Evolutionary conservation across 768 basidiomycete species (phyloP).

Genomic region (Hygrocybe punicea): DNA sequence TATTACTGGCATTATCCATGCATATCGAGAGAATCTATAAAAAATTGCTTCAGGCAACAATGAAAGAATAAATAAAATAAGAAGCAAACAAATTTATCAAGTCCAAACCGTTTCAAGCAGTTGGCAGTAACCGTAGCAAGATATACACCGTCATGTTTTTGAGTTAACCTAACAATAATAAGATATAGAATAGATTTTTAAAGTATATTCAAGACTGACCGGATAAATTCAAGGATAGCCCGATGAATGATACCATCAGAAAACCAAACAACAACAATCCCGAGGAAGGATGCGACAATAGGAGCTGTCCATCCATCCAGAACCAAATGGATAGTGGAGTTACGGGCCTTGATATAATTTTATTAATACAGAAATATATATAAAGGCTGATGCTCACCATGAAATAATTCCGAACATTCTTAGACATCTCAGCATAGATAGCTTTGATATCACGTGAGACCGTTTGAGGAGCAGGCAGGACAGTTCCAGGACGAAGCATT

Average conservation of each 20-base stretch:
- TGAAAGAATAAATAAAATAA: constrained; percentile 1
- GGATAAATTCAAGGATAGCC: constrained; percentile 33
- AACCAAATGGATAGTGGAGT: constrained; percentile 26
- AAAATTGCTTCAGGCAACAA: background rate
- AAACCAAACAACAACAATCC: constrained; percentile 31
- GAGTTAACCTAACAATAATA: constrained; percentile 20
- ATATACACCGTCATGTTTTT: constrained; percentile 28
- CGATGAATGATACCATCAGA: constrained; percentile 25
- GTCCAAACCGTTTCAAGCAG: constrained; percentile 26
- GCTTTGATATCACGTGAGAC: constrained; percentile 19
- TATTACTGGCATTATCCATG: constrained; percentile 36
- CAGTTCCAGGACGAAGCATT: constrained; percentile 27
- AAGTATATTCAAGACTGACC: constrained; percentile 11
- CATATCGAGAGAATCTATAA: constrained; percentile 25
- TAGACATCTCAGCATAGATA: constrained; percentile 14
- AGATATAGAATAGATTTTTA: too few relatives aligned
- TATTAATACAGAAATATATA: background rate
- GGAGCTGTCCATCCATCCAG: constrained; percentile 38
- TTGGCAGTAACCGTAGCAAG: constrained; percentile 24
- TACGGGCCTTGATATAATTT: constrained; percentile 5
- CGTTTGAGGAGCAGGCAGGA: constrained; percentile 22
- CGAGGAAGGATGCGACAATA: constrained; percentile 26
- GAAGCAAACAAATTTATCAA: constrained; percentile 23
- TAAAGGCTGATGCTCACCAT: background rate
- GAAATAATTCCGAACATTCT: constrained; percentile 2